Evolutionary conservation across 345 rosid species (phyloP).

Genomic region (Durio zibethinus): DNA sequence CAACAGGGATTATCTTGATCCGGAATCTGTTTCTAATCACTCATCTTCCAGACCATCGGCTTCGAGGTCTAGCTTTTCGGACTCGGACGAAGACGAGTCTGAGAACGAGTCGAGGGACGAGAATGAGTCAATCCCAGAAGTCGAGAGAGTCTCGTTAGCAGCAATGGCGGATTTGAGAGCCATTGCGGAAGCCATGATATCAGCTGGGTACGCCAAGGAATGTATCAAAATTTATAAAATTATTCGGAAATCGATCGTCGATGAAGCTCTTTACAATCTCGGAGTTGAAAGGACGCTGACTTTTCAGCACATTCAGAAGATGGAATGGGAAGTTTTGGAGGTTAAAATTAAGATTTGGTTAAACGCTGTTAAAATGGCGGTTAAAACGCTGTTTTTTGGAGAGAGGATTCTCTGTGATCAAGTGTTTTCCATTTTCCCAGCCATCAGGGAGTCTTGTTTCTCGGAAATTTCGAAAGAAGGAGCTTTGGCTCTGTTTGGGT

Average conservation of each 20-base stretch:
- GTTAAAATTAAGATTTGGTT: constrained; percentile 55
- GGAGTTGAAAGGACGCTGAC: constrained; percentile 51
- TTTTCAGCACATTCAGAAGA: constrained; percentile 45
- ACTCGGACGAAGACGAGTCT: constrained; percentile 21
- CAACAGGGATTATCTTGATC: constrained; percentile 44
- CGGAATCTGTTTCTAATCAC: constrained; percentile 47
- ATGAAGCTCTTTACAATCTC: constrained; percentile 47
- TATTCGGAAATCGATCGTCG: constrained; percentile 52
- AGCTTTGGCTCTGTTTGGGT: constrained; percentile 52
- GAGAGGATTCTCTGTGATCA: constrained; percentile 66
- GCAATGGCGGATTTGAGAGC: constrained; percentile 54
- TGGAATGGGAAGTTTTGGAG: constrained; percentile 70
- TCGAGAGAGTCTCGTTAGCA: constrained; percentile 23
- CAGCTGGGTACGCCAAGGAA: constrained; percentile 62
- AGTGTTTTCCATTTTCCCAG: constrained; percentile 47
- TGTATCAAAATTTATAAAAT: constrained; percentile 60
- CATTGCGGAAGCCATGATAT: constrained; percentile 77
- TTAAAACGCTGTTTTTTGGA: constrained; percentile 50
- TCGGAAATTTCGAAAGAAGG: constrained; percentile 48
- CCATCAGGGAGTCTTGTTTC: constrained; percentile 56
- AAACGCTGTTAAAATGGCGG: constrained; percentile 40
- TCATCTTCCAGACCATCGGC: constrained; percentile 24
- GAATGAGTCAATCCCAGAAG: constrained; percentile 21
- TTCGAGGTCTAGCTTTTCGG: constrained; percentile 16
- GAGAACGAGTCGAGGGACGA: constrained; percentile 21